Evolutionary conservation across 2,329 filamentous ascomycete species (phyloP), one percentile per base, ranked within the genome.

Genomic region (Aspergillus tubingensis): DNA sequence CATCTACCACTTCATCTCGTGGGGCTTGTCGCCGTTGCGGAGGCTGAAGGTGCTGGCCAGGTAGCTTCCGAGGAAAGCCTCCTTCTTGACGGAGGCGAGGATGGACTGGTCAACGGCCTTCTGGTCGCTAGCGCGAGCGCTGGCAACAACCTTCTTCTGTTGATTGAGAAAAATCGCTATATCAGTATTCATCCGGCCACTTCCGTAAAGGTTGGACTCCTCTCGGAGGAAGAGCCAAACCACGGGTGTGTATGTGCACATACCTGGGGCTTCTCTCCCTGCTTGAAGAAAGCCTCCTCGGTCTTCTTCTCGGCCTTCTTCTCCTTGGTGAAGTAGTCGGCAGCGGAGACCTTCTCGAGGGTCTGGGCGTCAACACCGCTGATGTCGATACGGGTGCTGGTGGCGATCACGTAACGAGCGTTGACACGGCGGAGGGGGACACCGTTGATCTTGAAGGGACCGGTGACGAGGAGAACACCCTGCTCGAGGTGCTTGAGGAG

Each of bases 401-500:
- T 82, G 67, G 80, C 79, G 70, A 81, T 82, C 62, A 82, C 80
- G 67, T 81, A 82, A 76, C 80, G 75, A 65, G 79, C 68, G 72
- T 82, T 82, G 63, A 82, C 80, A 81, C 91, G 88, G 84, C 95
- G 90, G 78, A 99, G 90, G 74, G 95, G 95, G 71, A 99, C 95
- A 82, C 95, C 95, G 86, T 99, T 99, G 85, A 99, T 90, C 90
- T 98, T 99, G 91, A 98, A 99, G 80, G 95, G 95, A 76, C 95
- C 95, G 79, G 95, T 99, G 77, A 99, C 92, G 81, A 99, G 92
- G 81, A 99, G 92, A 71, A 97, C 92, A 85, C 95, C 95, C 86
- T 97, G 92, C 79, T 91, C 86, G 78, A 99, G 93, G 83, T 90
- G 88, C 89, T 98, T 98, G 81, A 99, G 91, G 84, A 98, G 92